Conservation (phyloP, 2,329 filamentous ascomycete genomes). For the Pseudocercospora fijiensis region DNA sequence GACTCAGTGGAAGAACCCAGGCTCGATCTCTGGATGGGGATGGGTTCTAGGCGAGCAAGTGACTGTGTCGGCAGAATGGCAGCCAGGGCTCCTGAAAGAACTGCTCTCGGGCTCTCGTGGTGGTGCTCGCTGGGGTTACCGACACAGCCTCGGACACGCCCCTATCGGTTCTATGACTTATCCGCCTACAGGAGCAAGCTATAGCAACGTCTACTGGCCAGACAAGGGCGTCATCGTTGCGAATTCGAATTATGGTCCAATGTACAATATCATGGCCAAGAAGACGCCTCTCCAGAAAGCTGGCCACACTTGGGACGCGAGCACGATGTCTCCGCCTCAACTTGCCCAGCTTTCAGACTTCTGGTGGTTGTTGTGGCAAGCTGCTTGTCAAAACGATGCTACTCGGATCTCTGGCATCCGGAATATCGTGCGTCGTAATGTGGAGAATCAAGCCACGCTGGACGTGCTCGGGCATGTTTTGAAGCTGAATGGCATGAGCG, state of each 20-base stretch:
- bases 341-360: not conserved
- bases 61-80: not conserved
- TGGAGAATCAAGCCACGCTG: constrained; percentile 1
- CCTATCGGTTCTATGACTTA: not conserved
- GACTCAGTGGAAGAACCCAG: not conserved
- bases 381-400: not conserved
- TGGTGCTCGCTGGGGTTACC: not conserved
- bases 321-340: not conserved
- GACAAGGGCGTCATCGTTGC: not conserved
- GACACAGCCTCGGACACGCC: not conserved
- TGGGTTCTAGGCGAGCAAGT: not conserved
- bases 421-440: not conserved
- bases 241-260: not conserved
- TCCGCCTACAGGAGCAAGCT: not conserved
- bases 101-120: not conserved
- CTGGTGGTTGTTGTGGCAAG: not conserved
- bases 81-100: not conserved
- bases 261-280: not conserved
- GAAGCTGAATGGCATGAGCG: not conserved
- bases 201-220: constrained; percentile 2
- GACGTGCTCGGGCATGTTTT: not conserved
- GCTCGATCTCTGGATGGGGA: not conserved
- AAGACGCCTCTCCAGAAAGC: not conserved
- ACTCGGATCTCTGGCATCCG: not conserved
- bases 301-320: not conserved